Conservation (phyloP, 2,329 filamentous ascomycete species). For the Akanthomyces muscarius region DNA sequence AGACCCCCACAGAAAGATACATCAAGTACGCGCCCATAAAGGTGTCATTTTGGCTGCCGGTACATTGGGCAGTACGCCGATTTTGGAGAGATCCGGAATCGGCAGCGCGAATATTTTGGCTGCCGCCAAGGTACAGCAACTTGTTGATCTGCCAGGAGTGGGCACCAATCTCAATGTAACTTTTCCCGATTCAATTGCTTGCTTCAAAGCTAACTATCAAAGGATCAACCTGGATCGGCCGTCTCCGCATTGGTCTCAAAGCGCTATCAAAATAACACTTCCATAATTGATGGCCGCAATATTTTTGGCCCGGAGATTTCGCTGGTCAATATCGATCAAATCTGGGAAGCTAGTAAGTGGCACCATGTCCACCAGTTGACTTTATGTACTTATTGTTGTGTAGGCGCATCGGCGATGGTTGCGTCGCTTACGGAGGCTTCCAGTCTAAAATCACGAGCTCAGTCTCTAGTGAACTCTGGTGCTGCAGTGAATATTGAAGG, state of each 20-base stretch:
- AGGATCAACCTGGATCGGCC: conserved; percentile 23
- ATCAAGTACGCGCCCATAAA: conserved; percentile 9
- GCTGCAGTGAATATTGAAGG: conserved; percentile 22
- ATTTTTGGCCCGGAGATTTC: conserved; percentile 24
- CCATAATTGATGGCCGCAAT: conserved; percentile 20
- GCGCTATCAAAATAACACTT: conserved; percentile 22
- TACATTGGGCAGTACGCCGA: conserved; percentile 20
- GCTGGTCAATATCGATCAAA: conserved; percentile 22
- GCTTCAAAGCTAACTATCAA: neutral
- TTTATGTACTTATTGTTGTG: neutral
- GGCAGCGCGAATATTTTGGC: conserved; percentile 45
- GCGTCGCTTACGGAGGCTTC: conserved; percentile 5
- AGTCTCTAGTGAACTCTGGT: conserved; percentile 21
- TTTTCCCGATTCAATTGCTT: neutral
- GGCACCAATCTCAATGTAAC: conserved; percentile 30
- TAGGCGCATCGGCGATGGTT: conserved; percentile 9
- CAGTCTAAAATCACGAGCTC: conserved; percentile 19
- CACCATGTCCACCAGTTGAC: too few relatives aligned
- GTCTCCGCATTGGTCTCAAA: conserved; percentile 21
- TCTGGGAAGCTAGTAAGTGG: conserved; percentile 19
- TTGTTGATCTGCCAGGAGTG: conserved; percentile 53
- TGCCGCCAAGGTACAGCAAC: conserved; percentile 41
- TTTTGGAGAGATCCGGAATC: conserved; percentile 54
- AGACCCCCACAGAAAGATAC: conserved; percentile 45
- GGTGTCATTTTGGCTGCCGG: conserved; percentile 22